phyloP scores from a whole-genome alignment of 345 rosid genomes.

The Moringa oleifera region DNA sequence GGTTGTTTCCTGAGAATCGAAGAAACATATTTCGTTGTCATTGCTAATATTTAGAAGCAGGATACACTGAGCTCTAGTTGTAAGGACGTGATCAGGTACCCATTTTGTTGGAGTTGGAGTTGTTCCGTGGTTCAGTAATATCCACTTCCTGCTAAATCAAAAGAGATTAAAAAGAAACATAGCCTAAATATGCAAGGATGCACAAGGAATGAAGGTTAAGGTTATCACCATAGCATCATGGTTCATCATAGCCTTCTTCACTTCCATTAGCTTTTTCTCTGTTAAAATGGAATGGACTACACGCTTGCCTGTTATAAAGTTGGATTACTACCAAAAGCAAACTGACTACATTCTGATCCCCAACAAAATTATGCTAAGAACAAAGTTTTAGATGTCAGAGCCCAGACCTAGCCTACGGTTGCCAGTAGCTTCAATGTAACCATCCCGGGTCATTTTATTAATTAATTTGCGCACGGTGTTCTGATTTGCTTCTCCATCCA shows the following conservation, averaged over 20 bases:
- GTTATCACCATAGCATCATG: slow-evolving; percentile 49
- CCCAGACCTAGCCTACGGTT: slow-evolving; percentile 75
- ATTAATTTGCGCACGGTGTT: slow-evolving; percentile 56
- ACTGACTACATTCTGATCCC: background rate
- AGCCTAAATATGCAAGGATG: background rate
- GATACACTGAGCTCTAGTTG: background rate
- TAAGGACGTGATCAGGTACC: slow-evolving; percentile 21
- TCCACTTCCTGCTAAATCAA: slow-evolving; percentile 50
- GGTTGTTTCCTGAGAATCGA: slow-evolving; percentile 29
- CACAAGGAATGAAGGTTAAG: background rate
- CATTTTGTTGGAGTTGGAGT: slow-evolving; percentile 16
- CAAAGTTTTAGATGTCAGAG: slow-evolving; percentile 8
- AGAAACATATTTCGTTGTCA: background rate
- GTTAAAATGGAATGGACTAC: slow-evolving; percentile 64
- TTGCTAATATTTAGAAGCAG: background rate
- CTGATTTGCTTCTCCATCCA: slow-evolving; percentile 73
- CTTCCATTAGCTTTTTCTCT: slow-evolving; percentile 70
- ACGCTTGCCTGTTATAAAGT: slow-evolving; percentile 63
- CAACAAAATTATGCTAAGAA: background rate
- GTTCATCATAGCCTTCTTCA: slow-evolving; percentile 54
- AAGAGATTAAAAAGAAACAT: background rate
- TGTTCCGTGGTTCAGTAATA: slow-evolving; percentile 24
- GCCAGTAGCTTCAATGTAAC: slow-evolving; percentile 69
- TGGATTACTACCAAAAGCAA: slow-evolving; percentile 11
- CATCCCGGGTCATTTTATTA: slow-evolving; percentile 70